Evolutionary conservation across 257 asterid genomes (phyloP).

Genomic region (Linderniella brevidens): DNA sequence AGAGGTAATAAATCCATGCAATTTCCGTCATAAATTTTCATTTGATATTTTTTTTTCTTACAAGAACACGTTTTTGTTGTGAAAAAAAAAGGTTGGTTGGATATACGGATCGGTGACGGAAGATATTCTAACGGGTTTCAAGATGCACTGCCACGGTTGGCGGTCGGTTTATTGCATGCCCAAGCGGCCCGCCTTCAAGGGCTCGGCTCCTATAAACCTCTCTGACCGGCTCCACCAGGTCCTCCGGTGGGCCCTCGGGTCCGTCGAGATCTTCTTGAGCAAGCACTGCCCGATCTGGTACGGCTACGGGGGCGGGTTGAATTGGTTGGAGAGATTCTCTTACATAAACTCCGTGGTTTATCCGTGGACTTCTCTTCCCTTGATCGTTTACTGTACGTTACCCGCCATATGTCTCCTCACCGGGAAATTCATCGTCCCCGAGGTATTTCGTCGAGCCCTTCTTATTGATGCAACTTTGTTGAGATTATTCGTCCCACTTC

Average conservation of each 20-base stretch:
- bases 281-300: constrained; percentile 67
- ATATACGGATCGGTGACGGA: constrained; percentile 64
- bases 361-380: constrained; percentile 60
- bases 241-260: constrained; percentile 77
- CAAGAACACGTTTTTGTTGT: neutral
- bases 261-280: constrained; percentile 61
- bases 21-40: no score
- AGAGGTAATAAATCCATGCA: constrained; percentile 25
- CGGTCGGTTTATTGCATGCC: constrained; percentile 63
- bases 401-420: constrained; percentile 71
- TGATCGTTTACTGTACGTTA: constrained; percentile 54
- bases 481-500: no score
- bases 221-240: constrained; percentile 75
- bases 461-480: no score
- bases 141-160: constrained; percentile 78
- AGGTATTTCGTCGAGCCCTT: constrained; percentile 20
- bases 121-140: constrained; percentile 64
- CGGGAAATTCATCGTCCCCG: constrained; percentile 62
- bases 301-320: constrained; percentile 63
- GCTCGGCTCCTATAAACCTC: constrained; percentile 58
- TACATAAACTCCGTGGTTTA: constrained; percentile 59
- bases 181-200: constrained; percentile 50
- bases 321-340: constrained; percentile 47
- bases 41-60: no score
- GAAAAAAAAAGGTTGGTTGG: constrained; percentile 90